Base-by-base conservation (phyloP, 73 alveolate species). In the Stentor roeselii region DNA sequence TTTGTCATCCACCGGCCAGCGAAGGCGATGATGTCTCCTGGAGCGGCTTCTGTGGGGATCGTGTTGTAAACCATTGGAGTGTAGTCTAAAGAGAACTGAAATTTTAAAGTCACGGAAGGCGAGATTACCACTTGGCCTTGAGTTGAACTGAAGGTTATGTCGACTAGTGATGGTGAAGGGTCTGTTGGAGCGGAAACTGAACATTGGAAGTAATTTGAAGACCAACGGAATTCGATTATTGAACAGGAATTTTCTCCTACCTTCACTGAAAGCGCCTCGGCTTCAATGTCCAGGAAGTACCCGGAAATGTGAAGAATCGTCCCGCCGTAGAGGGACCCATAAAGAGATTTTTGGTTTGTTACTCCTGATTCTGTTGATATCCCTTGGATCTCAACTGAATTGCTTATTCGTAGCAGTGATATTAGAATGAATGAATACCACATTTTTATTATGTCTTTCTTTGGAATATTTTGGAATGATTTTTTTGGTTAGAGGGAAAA, bases 31-130 rank as follows among this genome's bases (percentile, higher is more conserved):
- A 14, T 38, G 36, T 60, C 78, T 60, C 78, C 78, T 3, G 78
- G 78, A 31, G 78, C 34, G 3, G 78, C 78, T 60, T 60, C 78
- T 6, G 36, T 3, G 3, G 78, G 78, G 39, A 14, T 60, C 78
- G 30, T 60, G 80, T 67, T 27, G 34, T 27, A 67, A 0, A 67
- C 2, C 0, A 67, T 32, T 0, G 80, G 80, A 2, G 80, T 67
- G 2, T 32, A 14, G 0, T 2, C n/a, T 30, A 21, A 11, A 0
- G 80, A 27, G 2, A 14, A 60, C 30, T 30, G 3, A 60, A 60
- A 60, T 3, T 21, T 6, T 27, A 21, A 14, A 14, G 36, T 3
- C 78, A 60, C 78, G 4, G 78, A 60, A 31, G 39, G 3, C 14
- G 14, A 3, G 6, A 27, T 60, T 6, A 38, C 3, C 3, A 60